These are phyloP conservation scores for Desmodesmus armatus DNA, from an alignment of 139 green algal species.

Conservation along the genomic window DNA sequence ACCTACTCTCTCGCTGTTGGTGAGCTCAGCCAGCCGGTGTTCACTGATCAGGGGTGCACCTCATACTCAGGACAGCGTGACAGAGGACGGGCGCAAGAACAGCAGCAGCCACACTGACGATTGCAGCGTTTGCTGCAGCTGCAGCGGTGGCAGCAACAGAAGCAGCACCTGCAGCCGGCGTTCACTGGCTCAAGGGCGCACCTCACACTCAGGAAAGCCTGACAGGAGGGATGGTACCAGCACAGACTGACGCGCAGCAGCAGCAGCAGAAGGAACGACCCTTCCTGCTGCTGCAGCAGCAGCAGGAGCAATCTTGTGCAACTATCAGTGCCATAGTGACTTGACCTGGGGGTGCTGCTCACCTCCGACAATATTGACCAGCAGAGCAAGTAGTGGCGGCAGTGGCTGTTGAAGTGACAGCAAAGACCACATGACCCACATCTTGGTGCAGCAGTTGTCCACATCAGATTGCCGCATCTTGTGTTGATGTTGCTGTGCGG, in stretches of 20 bases:
- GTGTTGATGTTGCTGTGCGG: neutral
- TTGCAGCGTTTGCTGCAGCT: too few species aligned
- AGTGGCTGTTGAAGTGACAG: neutral
- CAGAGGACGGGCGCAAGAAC: too few species aligned
- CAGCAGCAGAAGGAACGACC: neutral
- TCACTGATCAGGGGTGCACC: slow-evolving; percentile 85
- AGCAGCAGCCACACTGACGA: too few species aligned
- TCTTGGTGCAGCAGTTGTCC: neutral
- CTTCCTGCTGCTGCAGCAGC: neutral
- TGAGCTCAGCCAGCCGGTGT: slow-evolving; percentile 80
- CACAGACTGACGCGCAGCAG: too few species aligned
- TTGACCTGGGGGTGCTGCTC: neutral
- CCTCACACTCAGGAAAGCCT: slow-evolving; percentile 82
- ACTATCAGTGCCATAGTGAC: neutral
- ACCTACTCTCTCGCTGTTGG: slow-evolving; percentile 72
- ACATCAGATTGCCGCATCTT: neutral
- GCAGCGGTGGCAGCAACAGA: too few species aligned
- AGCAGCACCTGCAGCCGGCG: slow-evolving; percentile 82
- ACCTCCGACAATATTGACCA: too few species aligned
- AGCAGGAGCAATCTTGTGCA: too few species aligned
- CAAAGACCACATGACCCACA: neutral
- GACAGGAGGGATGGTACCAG: neutral
- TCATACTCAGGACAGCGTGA: slow-evolving; percentile 86
- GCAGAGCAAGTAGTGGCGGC: neutral
- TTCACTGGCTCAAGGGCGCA: slow-evolving; percentile 87